A percentile compares a stretch with the other conserved stretches of the same genome.
Conservation (phyloP, 2,329 filamentous ascomycete species). For the Sporothrix globosa region DNA sequence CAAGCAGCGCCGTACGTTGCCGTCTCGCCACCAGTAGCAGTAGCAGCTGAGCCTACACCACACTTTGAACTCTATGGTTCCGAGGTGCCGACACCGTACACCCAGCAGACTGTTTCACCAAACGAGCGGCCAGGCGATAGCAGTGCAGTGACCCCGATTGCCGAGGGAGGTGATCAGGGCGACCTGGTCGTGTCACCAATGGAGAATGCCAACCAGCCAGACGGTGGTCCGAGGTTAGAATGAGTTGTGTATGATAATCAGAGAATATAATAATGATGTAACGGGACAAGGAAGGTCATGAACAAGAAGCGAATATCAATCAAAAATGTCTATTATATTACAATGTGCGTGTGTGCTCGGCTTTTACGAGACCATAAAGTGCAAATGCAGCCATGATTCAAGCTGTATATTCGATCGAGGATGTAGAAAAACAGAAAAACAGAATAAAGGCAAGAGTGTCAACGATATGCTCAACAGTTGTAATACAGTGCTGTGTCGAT, state of each 20-base stretch:
- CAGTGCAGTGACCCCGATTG: neutral
- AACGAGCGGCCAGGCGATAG: neutral
- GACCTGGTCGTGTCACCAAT: conserved; percentile 5
- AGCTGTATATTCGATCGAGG: conserved; percentile 9
- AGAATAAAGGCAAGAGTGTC: neutral
- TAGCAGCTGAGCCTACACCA: conserved; percentile 31
- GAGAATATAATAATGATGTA: neutral
- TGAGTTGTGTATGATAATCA: neutral
- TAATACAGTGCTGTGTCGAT: conserved; percentile 17
- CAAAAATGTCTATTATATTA: conserved; percentile 22
- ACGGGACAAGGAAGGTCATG: neutral
- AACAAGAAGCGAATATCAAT: neutral
- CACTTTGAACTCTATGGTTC: conserved; percentile 52
- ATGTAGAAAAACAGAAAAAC: neutral
- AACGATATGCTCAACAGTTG: conserved; percentile 3
- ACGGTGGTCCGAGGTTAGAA: neutral
- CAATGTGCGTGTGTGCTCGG: neutral
- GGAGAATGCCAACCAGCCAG: neutral
- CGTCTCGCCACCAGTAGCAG: neutral
- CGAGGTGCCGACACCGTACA: conserved; percentile 38
- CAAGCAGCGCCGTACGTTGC: neutral
- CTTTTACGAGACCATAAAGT: neutral
- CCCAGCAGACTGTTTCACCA: neutral
- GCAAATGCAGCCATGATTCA: neutral
- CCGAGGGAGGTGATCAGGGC: neutral